A percentile compares a stretch with the other conserved stretches of the same genome.
Conservation (phyloP, 352 stramenopile species). For the Phytophthora pinifolia region DNA sequence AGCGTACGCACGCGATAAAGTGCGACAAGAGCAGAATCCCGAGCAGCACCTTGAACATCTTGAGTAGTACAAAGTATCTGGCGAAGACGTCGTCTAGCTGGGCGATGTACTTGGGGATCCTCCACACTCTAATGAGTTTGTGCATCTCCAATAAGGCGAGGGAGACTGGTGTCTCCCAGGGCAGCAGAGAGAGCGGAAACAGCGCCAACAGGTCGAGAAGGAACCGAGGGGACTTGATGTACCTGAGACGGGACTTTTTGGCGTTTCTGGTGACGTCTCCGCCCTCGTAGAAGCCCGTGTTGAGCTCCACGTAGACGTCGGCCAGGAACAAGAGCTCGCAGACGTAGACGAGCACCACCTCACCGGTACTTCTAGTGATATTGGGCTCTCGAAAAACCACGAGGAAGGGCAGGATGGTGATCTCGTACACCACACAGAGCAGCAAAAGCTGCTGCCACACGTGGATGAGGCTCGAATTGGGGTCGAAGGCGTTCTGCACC, state of each 20-base stretch:
- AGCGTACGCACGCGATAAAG: constrained; percentile 57
- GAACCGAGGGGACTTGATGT: constrained; percentile 55
- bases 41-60: constrained; percentile 67
- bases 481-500: constrained; percentile 54
- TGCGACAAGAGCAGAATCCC: constrained; percentile 52
- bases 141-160: constrained; percentile 57
- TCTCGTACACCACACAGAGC: constrained; percentile 51
- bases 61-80: constrained; percentile 54
- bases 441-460: constrained; percentile 65
- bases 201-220: constrained; percentile 49
- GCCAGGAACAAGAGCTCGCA: constrained; percentile 58
- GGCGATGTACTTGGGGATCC: constrained; percentile 54
- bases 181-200: constrained; percentile 42
- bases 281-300: constrained; percentile 71
- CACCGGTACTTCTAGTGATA: constrained; percentile 21
- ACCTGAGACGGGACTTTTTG: constrained; percentile 47
- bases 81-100: constrained; percentile 64
- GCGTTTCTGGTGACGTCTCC: constrained; percentile 56
- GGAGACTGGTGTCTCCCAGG: constrained; percentile 9
- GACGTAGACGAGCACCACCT: constrained; percentile 42
- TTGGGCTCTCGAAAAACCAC: constrained; percentile 34
- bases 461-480: constrained; percentile 51
- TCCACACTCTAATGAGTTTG: constrained; percentile 50
- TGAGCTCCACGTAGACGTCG: constrained; percentile 66
- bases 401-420: constrained; percentile 53